These are phyloP conservation scores for Sinapis alba DNA, from an alignment of 441 rosid species.

Conservation along the genomic window DNA sequence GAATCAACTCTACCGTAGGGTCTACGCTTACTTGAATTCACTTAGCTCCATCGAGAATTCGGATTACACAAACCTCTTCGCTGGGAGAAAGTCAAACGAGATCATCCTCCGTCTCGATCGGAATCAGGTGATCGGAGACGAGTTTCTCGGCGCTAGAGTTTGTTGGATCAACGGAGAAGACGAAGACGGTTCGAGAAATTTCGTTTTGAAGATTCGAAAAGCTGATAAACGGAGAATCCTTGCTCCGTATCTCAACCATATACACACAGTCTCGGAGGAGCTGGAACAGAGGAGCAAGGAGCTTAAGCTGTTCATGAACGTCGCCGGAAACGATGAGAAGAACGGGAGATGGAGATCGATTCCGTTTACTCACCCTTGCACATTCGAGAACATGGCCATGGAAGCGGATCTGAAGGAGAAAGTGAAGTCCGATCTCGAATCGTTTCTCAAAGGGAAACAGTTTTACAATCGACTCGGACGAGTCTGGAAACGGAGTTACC, in stretches of 20 bases:
- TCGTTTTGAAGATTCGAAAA: conserved; percentile 68
- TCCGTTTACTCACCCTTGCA: conserved; percentile 68
- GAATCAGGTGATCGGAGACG: conserved; percentile 63
- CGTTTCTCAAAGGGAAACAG: conserved; percentile 68
- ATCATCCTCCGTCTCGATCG: conserved; percentile 71
- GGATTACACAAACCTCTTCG: conserved; percentile 75
- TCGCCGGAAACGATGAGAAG: conserved; percentile 26
- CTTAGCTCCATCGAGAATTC: conserved; percentile 74
- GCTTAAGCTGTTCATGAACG: conserved; percentile 62
- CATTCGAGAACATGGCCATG: conserved; percentile 76
- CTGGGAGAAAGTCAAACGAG: conserved; percentile 63
- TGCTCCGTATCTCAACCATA: conserved; percentile 83
- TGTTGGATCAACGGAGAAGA: conserved; percentile 60
- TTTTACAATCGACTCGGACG: conserved; percentile 82
- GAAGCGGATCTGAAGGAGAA: conserved; percentile 70
- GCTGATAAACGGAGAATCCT: conserved; percentile 82
- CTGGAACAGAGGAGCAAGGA: conserved; percentile 56
- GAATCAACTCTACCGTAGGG: conserved; percentile 61
- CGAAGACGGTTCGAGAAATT: conserved; percentile 28
- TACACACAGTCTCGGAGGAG: conserved; percentile 76
- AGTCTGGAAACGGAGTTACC: conserved; percentile 86
- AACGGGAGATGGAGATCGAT: conserved; percentile 65
- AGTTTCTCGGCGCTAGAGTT: conserved; percentile 73
- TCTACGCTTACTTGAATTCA: conserved; percentile 66
- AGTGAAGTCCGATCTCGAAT: conserved; percentile 77